Conservation (phyloP, 2,329 filamentous ascomycete genomes). For the Curvularia eragrostidis region DNA sequence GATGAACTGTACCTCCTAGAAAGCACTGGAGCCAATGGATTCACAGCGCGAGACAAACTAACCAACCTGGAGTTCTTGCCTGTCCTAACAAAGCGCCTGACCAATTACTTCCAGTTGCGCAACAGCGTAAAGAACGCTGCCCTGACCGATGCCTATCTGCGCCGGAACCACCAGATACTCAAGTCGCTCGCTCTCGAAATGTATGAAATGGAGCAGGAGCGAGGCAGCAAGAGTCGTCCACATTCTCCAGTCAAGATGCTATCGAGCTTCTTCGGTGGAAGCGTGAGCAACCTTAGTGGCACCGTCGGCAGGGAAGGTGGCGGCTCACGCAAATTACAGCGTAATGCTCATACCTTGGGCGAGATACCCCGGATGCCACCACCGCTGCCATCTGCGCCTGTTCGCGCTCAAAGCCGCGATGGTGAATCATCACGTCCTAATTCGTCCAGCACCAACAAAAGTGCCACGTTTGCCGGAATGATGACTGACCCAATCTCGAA, state of each 20-base stretch:
- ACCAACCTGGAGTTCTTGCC: constrained; percentile 75
- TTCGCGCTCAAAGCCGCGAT: constrained; percentile 47
- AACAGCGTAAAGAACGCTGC: constrained; percentile 70
- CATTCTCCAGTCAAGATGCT: constrained; percentile 91
- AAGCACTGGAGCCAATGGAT: constrained; percentile 71
- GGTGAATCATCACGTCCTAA: constrained; percentile 43
- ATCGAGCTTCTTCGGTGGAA: constrained; percentile 77
- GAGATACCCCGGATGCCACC: constrained; percentile 48
- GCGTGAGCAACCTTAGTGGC: constrained; percentile 51
- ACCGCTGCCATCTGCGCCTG: constrained; percentile 44
- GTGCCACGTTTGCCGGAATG: constrained; percentile 37
- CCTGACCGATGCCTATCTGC: constrained; percentile 72
- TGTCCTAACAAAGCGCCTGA: constrained; percentile 75
- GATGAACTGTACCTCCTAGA: constrained; percentile 65
- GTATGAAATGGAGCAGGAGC: constrained; percentile 63
- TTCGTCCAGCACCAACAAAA: constrained; percentile 46
- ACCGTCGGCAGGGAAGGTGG: constrained; percentile 17
- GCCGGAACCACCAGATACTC: constrained; percentile 79
- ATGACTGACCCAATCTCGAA: constrained; percentile 61
- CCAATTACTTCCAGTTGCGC: constrained; percentile 73
- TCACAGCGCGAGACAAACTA: constrained; percentile 75
- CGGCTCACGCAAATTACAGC: constrained; percentile 44
- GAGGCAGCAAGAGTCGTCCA: constrained; percentile 68
- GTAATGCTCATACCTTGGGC: constrained; percentile 42
- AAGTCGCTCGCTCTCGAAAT: constrained; percentile 70